Percentiles rank a stretch among this genome's conserved stretches.
Evolutionary conservation across 192 early-diverging fungal species (phyloP).

Genomic region (Mortierella hygrophila): DNA sequence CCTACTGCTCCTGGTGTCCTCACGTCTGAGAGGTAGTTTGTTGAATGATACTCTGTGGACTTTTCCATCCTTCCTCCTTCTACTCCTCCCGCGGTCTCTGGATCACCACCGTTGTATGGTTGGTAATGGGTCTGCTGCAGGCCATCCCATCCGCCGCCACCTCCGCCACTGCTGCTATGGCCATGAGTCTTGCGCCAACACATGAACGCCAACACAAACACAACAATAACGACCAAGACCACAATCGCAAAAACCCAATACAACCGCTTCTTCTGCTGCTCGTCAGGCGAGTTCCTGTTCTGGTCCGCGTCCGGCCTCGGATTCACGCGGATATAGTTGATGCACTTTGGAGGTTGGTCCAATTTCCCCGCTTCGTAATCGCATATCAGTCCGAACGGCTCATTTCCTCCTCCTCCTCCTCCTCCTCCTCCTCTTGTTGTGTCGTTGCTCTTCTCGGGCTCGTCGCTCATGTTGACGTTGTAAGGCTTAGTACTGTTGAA

Average conservation of each 20-base stretch:
- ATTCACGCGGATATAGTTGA: neutral
- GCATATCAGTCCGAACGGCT: neutral
- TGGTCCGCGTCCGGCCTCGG: neutral
- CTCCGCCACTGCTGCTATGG: neutral
- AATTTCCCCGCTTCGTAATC: slow-evolving; percentile 10
- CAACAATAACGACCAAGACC: neutral
- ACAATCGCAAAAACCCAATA: slow-evolving; percentile 4
- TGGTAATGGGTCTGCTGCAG: neutral
- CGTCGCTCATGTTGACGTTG: neutral
- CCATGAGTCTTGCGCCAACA: neutral
- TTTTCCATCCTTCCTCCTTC: neutral
- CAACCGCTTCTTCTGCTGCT: neutral
- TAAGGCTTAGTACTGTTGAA: neutral
- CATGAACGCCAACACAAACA: neutral
- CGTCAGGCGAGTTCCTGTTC: too few species aligned
- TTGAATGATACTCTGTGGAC: neutral
- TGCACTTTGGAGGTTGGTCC: neutral
- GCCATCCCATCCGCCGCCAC: neutral
- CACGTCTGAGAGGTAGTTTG: neutral
- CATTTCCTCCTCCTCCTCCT: neutral
- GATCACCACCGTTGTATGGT: neutral
- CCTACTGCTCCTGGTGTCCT: neutral
- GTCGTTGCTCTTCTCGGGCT: neutral
- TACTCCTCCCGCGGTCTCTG: neutral
- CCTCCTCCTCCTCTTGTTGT: neutral